Conservation (phyloP, 106 monocot genomes). For the Apostasia shenzhenica region DNA sequence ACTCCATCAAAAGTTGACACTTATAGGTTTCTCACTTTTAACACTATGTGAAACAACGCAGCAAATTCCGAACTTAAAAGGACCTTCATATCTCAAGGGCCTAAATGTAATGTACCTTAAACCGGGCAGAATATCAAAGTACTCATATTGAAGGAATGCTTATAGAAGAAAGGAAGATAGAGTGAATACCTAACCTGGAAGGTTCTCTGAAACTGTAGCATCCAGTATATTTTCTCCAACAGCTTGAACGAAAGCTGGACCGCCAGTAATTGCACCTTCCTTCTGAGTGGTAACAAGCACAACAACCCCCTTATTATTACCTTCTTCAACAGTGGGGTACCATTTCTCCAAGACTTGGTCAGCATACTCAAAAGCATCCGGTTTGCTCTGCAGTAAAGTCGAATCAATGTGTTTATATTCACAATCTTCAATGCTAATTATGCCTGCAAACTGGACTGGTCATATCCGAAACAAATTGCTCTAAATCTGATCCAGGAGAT, state of each 20-base stretch:
- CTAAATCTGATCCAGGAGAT: no score
- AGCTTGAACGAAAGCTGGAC: conserved; percentile 74
- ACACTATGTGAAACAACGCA: no score
- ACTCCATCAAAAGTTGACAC: no score
- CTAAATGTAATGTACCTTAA: neutral
- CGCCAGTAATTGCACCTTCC: conserved; percentile 94
- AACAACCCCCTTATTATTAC: conserved; percentile 84
- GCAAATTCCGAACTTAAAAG: no score
- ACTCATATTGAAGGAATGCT: no score
- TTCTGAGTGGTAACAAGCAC: conserved; percentile 91
- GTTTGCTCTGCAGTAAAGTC: conserved; percentile 63
- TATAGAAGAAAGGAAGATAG: neutral
- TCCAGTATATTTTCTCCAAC: conserved; percentile 79
- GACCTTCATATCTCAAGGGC: no score
- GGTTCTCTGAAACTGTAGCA: conserved; percentile 84
- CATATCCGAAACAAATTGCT: no score
- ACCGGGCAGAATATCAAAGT: neutral
- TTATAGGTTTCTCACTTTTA: no score
- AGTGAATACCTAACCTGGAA: conserved; percentile 49
- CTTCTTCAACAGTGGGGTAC: conserved; percentile 89
- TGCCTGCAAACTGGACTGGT: no score
- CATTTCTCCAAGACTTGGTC: conserved; percentile 91
- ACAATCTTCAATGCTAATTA: neutral
- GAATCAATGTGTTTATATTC: neutral
- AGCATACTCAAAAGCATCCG: conserved; percentile 97